phyloP scores from a whole-genome alignment of 768 basidiomycete genomes.

The Lyophyllum semitale region DNA sequence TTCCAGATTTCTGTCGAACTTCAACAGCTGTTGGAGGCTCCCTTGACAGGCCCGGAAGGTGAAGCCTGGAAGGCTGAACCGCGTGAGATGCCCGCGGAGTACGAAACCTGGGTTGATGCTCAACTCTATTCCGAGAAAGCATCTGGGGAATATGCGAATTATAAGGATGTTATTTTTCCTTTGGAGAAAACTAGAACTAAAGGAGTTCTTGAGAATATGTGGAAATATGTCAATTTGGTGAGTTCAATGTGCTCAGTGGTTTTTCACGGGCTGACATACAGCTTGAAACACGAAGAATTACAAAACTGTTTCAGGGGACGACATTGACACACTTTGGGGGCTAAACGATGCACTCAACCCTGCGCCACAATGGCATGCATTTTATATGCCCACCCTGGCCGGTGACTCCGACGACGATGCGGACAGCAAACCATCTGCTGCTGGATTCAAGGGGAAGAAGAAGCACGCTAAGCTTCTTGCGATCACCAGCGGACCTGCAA shows the following conservation, averaged over 20 bases:
- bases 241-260: conserved; percentile 16
- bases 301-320: conserved; percentile 46
- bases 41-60: conserved; percentile 58
- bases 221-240: conserved; percentile 65
- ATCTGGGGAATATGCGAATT: conserved; percentile 47
- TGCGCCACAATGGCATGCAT: conserved; percentile 62
- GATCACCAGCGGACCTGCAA: conserved; percentile 49
- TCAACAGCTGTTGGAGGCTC: conserved; percentile 62
- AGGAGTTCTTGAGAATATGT: conserved; percentile 57
- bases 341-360: conserved; percentile 51
- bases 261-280: conserved; percentile 8
- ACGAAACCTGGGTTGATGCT: conserved; percentile 70
- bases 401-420: conserved; percentile 30
- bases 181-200: conserved; percentile 55
- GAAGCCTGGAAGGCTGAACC: conserved; percentile 50
- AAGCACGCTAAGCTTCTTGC: conserved; percentile 42
- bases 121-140: conserved; percentile 63
- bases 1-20: conserved; percentile 64
- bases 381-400: conserved; percentile 31
- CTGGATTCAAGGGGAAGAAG: conserved; percentile 18
- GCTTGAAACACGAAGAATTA: conserved; percentile 55
- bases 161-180: conserved; percentile 60
- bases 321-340: conserved; percentile 67
- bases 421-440: conserved; percentile 18
- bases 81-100: conserved; percentile 59